Conservation (phyloP, 2,329 filamentous ascomycete species). For the Cladophialophora psammophila region DNA sequence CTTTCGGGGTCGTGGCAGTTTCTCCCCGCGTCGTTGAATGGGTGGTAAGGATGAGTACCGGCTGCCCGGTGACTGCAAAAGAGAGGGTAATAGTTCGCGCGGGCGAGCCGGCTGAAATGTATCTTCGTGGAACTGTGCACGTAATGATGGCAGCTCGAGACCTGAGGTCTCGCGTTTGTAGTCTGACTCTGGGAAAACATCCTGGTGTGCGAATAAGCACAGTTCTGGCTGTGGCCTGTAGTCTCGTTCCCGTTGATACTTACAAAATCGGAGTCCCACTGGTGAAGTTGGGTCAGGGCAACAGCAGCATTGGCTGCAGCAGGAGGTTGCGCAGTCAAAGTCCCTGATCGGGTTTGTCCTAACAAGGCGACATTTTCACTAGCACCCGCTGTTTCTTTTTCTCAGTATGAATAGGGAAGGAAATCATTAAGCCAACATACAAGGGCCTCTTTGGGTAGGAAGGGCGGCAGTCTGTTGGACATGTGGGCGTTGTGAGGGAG, state of each 20-base stretch:
- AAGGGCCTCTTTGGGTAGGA: conserved; percentile 37
- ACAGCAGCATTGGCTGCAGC: conserved; percentile 80
- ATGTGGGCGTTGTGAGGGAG: conserved; percentile 74
- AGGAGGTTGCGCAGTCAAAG: conserved; percentile 72
- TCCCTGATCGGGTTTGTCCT: conserved; percentile 73
- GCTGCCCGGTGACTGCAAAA: conserved; percentile 77
- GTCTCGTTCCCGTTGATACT: conserved; percentile 46
- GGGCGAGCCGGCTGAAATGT: conserved; percentile 68
- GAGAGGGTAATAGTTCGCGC: conserved; percentile 81
- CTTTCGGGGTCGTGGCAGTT: conserved; percentile 77
- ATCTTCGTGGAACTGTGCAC: conserved; percentile 74
- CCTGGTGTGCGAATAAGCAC: conserved; percentile 56
- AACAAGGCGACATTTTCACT: conserved; percentile 70
- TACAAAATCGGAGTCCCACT: conserved; percentile 81
- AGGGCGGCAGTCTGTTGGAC: conserved; percentile 51
- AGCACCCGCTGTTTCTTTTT: conserved; percentile 56
- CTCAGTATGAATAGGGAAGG: conserved; percentile 37
- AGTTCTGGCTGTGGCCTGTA: conserved; percentile 24
- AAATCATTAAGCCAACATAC: conserved; percentile 41
- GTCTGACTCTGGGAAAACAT: conserved; percentile 75
- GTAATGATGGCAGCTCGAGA: conserved; percentile 76
- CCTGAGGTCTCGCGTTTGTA: conserved; percentile 67
- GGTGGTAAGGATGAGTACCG: conserved; percentile 89
- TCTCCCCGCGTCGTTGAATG: conserved; percentile 72
- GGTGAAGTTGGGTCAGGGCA: conserved; percentile 83